Percentiles rank a stretch among this genome's conserved stretches.
phyloP scores from a whole-genome alignment of 2,329 filamentous ascomycete species.

The Monosporascus sp. region DNA sequence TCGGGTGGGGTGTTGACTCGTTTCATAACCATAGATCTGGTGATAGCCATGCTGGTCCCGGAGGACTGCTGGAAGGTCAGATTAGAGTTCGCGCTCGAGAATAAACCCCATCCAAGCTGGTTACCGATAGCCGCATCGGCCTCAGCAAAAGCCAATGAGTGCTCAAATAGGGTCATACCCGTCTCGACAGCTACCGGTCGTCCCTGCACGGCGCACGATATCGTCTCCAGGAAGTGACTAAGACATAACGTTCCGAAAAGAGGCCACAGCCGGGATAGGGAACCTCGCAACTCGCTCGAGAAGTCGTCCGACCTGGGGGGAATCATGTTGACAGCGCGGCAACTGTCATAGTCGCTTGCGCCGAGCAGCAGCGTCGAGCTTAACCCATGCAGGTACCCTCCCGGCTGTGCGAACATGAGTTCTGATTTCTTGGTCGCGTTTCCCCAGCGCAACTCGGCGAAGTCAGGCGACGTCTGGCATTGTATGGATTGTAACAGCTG shows the following conservation, averaged over 20 bases:
- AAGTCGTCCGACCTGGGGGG: conserved; percentile 46
- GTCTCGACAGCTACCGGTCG: conserved; percentile 76
- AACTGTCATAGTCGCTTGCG: conserved; percentile 69
- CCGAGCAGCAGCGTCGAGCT: conserved; percentile 69
- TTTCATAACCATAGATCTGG: conserved; percentile 63
- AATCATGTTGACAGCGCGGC: conserved; percentile 68
- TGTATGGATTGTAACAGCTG: conserved; percentile 77
- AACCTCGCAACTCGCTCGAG: conserved; percentile 60
- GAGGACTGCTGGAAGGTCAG: conserved; percentile 37
- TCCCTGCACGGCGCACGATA: conserved; percentile 84
- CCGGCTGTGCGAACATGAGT: conserved; percentile 65
- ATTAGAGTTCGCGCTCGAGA: conserved; percentile 41
- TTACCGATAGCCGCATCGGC: conserved; percentile 83
- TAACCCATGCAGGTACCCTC: conserved; percentile 64
- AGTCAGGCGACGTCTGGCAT: conserved; percentile 80
- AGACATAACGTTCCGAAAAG: conserved; percentile 64
- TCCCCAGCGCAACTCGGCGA: conserved; percentile 64
- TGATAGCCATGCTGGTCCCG: conserved; percentile 44
- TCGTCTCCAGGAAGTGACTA: conserved; percentile 83
- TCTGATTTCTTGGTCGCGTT: conserved; percentile 58
- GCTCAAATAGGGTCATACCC: conserved; percentile 94
- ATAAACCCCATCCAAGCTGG: conserved; percentile 67
- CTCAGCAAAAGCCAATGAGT: conserved; percentile 92
- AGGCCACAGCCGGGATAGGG: conserved; percentile 70
- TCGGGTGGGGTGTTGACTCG: conserved; percentile 86